Evolutionary conservation across 2,329 filamentous ascomycete genomes (phyloP).

Genomic region (Cercospora citrullina): DNA sequence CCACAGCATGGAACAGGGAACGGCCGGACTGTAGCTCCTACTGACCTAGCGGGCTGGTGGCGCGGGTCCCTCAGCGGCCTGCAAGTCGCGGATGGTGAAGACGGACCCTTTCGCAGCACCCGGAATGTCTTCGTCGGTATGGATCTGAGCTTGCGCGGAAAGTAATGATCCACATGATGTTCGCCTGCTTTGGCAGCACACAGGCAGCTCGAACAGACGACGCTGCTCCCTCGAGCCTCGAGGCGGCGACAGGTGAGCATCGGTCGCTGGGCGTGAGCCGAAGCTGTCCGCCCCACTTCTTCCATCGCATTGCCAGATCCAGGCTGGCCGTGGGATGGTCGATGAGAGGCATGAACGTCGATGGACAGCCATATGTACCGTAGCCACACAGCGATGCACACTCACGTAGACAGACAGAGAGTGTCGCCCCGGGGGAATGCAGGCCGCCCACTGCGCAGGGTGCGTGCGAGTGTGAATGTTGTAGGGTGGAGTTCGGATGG

Average conservation of each 20-base stretch:
- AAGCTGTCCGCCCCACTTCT: neutral
- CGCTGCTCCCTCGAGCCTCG: neutral
- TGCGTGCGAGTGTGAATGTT: neutral
- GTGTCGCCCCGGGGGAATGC: neutral
- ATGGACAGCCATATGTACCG: neutral
- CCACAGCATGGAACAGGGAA: neutral
- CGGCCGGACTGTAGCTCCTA: neutral
- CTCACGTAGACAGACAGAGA: neutral
- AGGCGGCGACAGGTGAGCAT: neutral
- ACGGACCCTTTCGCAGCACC: constrained; percentile 9
- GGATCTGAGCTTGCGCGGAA: neutral
- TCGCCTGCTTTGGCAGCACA: neutral
- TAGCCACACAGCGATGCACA: neutral
- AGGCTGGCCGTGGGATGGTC: constrained; percentile 2
- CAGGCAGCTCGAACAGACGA: neutral
- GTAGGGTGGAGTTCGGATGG: neutral
- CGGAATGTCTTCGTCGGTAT: constrained; percentile 12
- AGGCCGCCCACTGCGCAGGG: neutral
- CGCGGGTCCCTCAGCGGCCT: neutral
- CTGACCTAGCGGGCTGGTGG: constrained; percentile 7
- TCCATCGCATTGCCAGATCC: constrained; percentile 1
- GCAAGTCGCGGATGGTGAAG: neutral
- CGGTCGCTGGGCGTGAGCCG: neutral
- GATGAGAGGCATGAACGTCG: neutral
- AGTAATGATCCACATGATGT: neutral